A percentile compares a stretch with the other conserved stretches of the same genome.
These are phyloP conservation scores for Ophiostoma ulmi DNA, from an alignment of 2,329 filamentous ascomycete species.

Conservation along the genomic window DNA sequence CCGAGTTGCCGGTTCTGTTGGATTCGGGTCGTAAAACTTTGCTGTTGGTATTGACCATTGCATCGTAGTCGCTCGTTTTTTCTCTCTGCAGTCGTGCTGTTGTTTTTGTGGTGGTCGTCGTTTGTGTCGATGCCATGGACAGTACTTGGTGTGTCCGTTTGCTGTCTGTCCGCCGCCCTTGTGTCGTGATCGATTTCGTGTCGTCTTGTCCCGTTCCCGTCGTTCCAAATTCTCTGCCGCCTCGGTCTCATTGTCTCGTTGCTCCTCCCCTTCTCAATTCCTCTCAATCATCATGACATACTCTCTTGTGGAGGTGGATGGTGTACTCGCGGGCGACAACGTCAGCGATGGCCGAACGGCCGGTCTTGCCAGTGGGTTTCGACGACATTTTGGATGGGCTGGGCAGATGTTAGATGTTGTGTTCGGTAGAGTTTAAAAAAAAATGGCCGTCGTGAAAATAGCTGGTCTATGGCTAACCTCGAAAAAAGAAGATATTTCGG, in stretches of 20 bases:
- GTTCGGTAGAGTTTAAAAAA: background rate
- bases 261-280: background rate
- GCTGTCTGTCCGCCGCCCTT: background rate
- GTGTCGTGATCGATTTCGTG: background rate
- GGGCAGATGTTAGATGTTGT: conserved; percentile 12
- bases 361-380: conserved; percentile 61
- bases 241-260: background rate
- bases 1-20: background rate
- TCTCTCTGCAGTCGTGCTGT: background rate
- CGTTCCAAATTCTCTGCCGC: background rate
- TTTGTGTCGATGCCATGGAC: background rate
- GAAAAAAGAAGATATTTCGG: conserved; percentile 23
- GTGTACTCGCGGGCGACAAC: conserved; percentile 99
- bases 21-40: background rate
- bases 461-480: conserved; percentile 19
- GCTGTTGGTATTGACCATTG: background rate
- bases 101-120: background rate
- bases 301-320: conserved; percentile 99
- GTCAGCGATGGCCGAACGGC: conserved; percentile 94
- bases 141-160: background rate
- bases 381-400: conserved; percentile 51
- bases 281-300: conserved; percentile 49
- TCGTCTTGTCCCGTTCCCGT: background rate
- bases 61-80: background rate
- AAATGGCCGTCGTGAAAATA: background rate